Percentiles rank a stretch among this genome's conserved stretches.
These are phyloP conservation scores for Aspergillus homomorphus DNA, from an alignment of 495 filamentous ascomycete genomes.

Conservation along the genomic window DNA sequence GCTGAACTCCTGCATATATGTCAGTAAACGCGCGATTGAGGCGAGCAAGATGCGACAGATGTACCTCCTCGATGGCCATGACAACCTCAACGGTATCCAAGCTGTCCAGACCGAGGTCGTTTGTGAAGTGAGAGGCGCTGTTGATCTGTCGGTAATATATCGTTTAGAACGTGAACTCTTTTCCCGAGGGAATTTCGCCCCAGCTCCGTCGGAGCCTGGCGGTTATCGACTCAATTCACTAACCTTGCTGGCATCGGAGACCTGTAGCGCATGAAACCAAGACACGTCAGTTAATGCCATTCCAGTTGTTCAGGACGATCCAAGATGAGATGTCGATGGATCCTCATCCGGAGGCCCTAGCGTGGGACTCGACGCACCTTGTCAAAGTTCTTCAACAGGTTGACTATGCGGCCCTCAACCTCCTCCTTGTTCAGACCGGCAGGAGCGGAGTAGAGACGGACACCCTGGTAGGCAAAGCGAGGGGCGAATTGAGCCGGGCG, in stretches of 20 bases:
- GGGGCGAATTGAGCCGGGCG: constrained; percentile 46
- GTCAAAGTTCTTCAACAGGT: constrained; percentile 90
- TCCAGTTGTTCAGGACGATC: neutral
- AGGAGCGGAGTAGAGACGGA: constrained; percentile 82
- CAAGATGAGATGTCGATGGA: neutral
- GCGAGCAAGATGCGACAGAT: constrained; percentile 27
- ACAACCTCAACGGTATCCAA: constrained; percentile 98
- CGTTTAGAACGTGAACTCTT: constrained; percentile 8
- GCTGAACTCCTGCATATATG: constrained; percentile 81
- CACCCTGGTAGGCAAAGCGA: constrained; percentile 52
- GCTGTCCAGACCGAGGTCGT: constrained; percentile 94
- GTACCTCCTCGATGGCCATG: constrained; percentile 99
- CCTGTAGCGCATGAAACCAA: constrained; percentile 42
- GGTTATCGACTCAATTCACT: constrained; percentile 25
- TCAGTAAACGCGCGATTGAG: neutral
- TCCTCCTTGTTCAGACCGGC: constrained; percentile 74
- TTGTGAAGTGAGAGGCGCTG: constrained; percentile 80
- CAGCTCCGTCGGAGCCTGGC: constrained; percentile 9
- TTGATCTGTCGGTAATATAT: constrained; percentile 58
- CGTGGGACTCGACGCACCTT: constrained; percentile 63
- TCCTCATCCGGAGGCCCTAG: neutral
- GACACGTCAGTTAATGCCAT: constrained; percentile 10
- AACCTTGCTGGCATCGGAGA: constrained; percentile 75
- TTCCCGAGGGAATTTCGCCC: constrained; percentile 1
- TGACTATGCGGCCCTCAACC: constrained; percentile 88